Evolutionary conservation across 306 rosid species (phyloP).

Genomic region (Dalbergia oliveri): DNA sequence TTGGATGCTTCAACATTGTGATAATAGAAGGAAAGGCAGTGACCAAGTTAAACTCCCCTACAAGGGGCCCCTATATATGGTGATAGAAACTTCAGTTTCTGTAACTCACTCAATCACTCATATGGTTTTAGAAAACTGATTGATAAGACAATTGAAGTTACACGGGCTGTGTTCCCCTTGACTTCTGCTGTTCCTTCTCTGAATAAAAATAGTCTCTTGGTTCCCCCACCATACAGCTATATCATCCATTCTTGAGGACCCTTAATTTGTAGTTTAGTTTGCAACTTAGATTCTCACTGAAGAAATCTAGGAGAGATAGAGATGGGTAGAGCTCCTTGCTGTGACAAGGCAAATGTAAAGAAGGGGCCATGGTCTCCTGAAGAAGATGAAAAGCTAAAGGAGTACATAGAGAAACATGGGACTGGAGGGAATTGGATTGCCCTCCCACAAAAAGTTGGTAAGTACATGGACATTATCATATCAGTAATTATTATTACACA

Average conservation of each 20-base stretch:
- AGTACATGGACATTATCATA: background rate
- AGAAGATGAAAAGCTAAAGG: slow-evolving; percentile 84
- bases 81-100: slow-evolving; percentile 53
- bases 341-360: slow-evolving; percentile 94
- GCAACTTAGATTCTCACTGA: slow-evolving; percentile 4
- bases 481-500: background rate
- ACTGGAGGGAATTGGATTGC: slow-evolving; percentile 97
- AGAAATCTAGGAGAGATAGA: slow-evolving; percentile 21
- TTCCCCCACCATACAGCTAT: slow-evolving; percentile 10
- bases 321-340: slow-evolving; percentile 98
- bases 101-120: slow-evolving; percentile 36
- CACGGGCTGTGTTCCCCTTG: slow-evolving; percentile 62
- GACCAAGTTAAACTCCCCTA: slow-evolving; percentile 45
- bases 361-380: slow-evolving; percentile 98
- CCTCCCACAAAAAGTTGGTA: slow-evolving; percentile 88
- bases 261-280: background rate
- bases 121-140: background rate
- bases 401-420: slow-evolving; percentile 74
- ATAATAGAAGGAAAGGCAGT: slow-evolving; percentile 31
- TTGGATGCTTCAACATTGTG: slow-evolving; percentile 51
- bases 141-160: slow-evolving; percentile 56
- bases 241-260: slow-evolving; percentile 35
- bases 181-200: slow-evolving; percentile 63
- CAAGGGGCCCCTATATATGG: slow-evolving; percentile 46
- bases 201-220: slow-evolving; percentile 36